Conservation (phyloP, 768 basidiomycete species). For the Pisolithus marmoratus region DNA sequence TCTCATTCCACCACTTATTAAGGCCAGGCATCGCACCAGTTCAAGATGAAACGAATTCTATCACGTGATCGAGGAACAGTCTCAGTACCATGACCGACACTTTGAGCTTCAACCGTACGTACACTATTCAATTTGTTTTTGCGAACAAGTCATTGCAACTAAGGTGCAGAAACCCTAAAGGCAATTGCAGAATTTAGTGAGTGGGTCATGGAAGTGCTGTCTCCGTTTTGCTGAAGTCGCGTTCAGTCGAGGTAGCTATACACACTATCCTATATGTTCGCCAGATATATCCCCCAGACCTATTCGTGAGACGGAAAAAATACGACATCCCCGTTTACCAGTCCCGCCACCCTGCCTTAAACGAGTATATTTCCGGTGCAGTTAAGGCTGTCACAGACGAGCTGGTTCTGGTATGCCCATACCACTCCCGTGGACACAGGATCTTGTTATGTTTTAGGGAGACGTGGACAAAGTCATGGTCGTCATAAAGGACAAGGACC, state of each 20-base stretch:
- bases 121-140: not conserved
- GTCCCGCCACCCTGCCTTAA: constrained; percentile 84
- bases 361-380: constrained; percentile 86
- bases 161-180: constrained; percentile 48
- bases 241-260: constrained; percentile 85
- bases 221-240: constrained; percentile 3
- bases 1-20: too few relatives aligned
- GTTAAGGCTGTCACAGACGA: constrained; percentile 80
- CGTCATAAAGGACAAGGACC: constrained; percentile 77
- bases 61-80: not conserved
- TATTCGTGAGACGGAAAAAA: constrained; percentile 84
- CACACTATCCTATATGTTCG: constrained; percentile 90
- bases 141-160: constrained; percentile 3
- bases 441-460: constrained; percentile 42
- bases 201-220: constrained; percentile 15
- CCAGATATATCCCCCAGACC: constrained; percentile 81
- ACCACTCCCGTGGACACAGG: not conserved
- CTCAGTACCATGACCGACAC: constrained; percentile 20
- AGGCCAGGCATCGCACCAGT: too few relatives aligned
- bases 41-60: too few relatives aligned
- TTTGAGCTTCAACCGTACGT: constrained; percentile 37
- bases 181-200: constrained; percentile 70
- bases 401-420: constrained; percentile 48
- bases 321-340: constrained; percentile 91
- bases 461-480: constrained; percentile 75